Evolutionary conservation across 345 rosid species (phyloP), one percentile per base, ranked within the genome.

Genomic region (Carallia brachiata): DNA sequence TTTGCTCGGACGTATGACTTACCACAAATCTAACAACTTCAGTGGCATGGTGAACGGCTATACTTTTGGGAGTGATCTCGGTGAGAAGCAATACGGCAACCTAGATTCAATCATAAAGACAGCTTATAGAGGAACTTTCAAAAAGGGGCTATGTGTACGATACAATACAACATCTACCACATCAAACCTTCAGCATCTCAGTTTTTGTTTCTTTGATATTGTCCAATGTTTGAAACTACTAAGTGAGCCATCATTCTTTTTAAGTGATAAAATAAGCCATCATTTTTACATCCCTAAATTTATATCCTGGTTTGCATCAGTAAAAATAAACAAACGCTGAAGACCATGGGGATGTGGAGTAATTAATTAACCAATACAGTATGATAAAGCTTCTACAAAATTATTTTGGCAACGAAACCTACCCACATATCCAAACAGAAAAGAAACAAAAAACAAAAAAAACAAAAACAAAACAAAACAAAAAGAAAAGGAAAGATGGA

Each of bases 11-110:
- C 17, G 71, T 65, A 18, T 44, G 56, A 80, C 90, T 84, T 82
- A 95, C 99, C 91, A 95, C 99, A 85, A 90, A 65, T 73, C 97
- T 82, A 80, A 90, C 99, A 71, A 95, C 99, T 70, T 92, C 98
- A 61, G 92, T 85, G 57, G 98, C 88, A 88, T 92, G 85, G 79
- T 92, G 99, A 72, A 95, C 98, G 18, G 99, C 99, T 70, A 95
- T 80, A 82, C 99, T 95, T 81, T 95, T 95, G 58, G 99, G 99
- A 82, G 98, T 95, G 71, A 95, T 95, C 85, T 95, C 99, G 27
- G 99, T 92, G 32, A 95, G 91, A 61, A 95, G 96, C 79, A 95
- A 79, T 60, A 95, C 77, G 55, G 96, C 94, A 75, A 95, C 99
- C 99, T 95, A 82, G 66, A 52, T 67, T 62, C 48, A 71, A 67